These are phyloP conservation scores for Benincasa hispida DNA, from an alignment of 306 rosid species.

Conservation along the genomic window DNA sequence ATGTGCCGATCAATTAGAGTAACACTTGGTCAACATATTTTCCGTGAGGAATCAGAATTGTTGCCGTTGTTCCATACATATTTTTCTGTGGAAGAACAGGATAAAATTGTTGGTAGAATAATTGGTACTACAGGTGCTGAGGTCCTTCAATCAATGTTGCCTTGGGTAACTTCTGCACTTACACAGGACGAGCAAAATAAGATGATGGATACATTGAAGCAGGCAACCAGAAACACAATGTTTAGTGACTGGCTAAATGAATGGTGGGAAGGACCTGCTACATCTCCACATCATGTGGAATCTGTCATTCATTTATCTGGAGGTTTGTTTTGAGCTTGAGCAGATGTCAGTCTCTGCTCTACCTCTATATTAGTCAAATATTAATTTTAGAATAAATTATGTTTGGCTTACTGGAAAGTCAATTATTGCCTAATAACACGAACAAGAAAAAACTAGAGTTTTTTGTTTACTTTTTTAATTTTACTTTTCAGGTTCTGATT, in stretches of 20 bases:
- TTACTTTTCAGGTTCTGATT: slow-evolving; percentile 37
- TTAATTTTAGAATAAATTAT: not conserved
- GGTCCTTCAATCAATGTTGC: slow-evolving; percentile 97
- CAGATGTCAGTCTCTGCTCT: not conserved
- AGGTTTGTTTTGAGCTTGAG: not conserved
- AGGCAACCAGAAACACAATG: slow-evolving; percentile 93
- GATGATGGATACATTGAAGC: slow-evolving; percentile 99
- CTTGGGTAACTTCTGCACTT: slow-evolving; percentile 98
- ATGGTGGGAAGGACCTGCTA: slow-evolving; percentile 77
- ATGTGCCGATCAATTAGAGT: slow-evolving; percentile 92
- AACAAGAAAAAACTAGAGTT: not conserved
- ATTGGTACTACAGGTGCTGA: slow-evolving; percentile 99
- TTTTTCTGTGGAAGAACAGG: slow-evolving; percentile 94
- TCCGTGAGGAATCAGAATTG: slow-evolving; percentile 87
- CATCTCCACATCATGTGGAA: slow-evolving; percentile 32
- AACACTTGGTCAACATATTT: slow-evolving; percentile 90
- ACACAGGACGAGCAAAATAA: slow-evolving; percentile 91
- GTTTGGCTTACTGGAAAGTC: not conserved
- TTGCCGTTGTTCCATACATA: slow-evolving; percentile 91
- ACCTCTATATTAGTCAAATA: not conserved
- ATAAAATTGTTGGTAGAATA: slow-evolving; percentile 84
- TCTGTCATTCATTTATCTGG: slow-evolving; percentile 13
- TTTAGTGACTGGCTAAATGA: slow-evolving; percentile 97
- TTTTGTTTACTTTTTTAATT: not conserved
- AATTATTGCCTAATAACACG: not conserved